Evolutionary conservation across 2,329 filamentous ascomycete species (phyloP).

Genomic region (Elsinoe australis): DNA sequence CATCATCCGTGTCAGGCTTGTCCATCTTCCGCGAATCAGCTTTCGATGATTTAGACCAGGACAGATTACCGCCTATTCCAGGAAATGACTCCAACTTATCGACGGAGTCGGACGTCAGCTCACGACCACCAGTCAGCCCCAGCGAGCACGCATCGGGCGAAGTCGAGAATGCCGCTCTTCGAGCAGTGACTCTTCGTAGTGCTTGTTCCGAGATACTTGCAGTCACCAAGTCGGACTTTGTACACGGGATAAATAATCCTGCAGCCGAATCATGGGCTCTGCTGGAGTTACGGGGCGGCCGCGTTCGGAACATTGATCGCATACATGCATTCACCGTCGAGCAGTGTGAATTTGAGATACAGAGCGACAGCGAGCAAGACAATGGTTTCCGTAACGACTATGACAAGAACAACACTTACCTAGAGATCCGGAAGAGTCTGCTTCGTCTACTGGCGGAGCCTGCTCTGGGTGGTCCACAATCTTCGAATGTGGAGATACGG

Average conservation of each 20-base stretch:
- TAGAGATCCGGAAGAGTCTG: constrained; percentile 7
- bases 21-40: constrained; percentile 40
- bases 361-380: constrained; percentile 2
- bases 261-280: constrained; percentile 9
- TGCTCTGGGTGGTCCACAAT: constrained; percentile 7
- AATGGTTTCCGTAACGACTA: constrained; percentile 13
- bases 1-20: constrained; percentile 43
- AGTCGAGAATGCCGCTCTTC: background rate
- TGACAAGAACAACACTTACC: constrained; percentile 14
- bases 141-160: background rate
- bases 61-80: constrained; percentile 10
- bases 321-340: constrained; percentile 12
- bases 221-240: constrained; percentile 4
- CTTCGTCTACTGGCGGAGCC: constrained; percentile 6
- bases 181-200: constrained; percentile 2
- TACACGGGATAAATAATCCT: background rate
- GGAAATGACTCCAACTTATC: constrained; percentile 13
- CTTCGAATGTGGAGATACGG: constrained; percentile 3
- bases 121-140: background rate
- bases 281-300: constrained; percentile 2
- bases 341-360: constrained; percentile 10
- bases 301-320: constrained; percentile 11
- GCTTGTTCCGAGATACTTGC: constrained; percentile 14
- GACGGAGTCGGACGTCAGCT: constrained; percentile 11
- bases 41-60: constrained; percentile 10